phyloP scores from a whole-genome alignment of 2,329 filamentous ascomycete species.

The Alternaria sp. region DNA sequence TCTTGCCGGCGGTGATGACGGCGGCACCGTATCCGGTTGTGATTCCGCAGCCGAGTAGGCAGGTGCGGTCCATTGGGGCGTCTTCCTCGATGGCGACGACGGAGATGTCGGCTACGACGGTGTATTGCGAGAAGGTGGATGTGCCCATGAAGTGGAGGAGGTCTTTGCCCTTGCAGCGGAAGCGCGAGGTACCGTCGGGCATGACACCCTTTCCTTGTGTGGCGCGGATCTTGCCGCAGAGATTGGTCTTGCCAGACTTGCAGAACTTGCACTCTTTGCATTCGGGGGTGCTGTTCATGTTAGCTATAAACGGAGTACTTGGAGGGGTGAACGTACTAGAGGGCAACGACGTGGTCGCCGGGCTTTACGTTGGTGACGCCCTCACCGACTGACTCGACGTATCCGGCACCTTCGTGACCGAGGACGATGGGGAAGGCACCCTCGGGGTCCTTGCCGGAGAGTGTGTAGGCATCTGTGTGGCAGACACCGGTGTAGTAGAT shows the following conservation, averaged over 20 bases:
- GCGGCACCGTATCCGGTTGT: constrained; percentile 98
- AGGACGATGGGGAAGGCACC: constrained; percentile 58
- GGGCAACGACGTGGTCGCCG: constrained; percentile 78
- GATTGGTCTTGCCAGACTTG: constrained; percentile 98
- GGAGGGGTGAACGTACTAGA: constrained; percentile 43
- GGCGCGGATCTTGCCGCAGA: constrained; percentile 97
- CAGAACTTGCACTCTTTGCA: constrained; percentile 99
- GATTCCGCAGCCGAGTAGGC: constrained; percentile 95
- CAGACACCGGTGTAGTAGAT: constrained; percentile 98
- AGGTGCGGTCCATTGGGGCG: constrained; percentile 94
- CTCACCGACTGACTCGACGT: constrained; percentile 72
- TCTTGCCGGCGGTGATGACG: constrained; percentile 79
- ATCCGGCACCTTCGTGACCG: constrained; percentile 52
- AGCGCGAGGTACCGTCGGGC: constrained; percentile 94
- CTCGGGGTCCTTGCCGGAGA: constrained; percentile 88
- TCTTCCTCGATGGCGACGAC: constrained; percentile 91
- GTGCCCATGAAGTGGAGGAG: constrained; percentile 99
- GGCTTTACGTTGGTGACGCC: constrained; percentile 93
- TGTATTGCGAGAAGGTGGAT: constrained; percentile 98
- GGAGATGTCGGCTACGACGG: constrained; percentile 97
- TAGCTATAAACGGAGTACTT: constrained; percentile 11
- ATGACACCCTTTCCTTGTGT: constrained; percentile 96
- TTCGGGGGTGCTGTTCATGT: constrained; percentile 78
- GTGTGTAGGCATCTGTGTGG: constrained; percentile 78
- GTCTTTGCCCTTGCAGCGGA: constrained; percentile 93